Evolutionary conservation across 2,329 filamentous ascomycete genomes (phyloP), one percentile per base, ranked within the genome.

Genomic region (Hypoxylon sp.): DNA sequence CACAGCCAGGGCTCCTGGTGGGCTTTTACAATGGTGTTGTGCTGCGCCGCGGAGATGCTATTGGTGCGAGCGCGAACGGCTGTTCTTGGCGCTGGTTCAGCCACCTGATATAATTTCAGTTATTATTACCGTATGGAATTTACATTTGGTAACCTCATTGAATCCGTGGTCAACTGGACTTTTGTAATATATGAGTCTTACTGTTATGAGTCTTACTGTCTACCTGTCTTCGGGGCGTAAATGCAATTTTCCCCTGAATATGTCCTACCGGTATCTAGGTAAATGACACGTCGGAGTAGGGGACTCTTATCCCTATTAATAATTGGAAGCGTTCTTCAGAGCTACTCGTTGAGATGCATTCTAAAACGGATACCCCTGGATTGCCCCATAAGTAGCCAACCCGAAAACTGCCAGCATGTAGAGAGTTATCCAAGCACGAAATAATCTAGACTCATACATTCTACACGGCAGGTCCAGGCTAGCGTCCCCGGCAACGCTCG

Each of bases 401-500:
- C 19, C 59, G 5, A 56, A 51, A n/a, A 25, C 51, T 1, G 32
- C 27, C 45, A 55, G 8, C 7, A 37, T 23, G 1, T 32, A 51
- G 41, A 61, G 34, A 25, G 21, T 32, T 2, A 58, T 45, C 34
- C 16, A 58, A n/a, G 32, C 54, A 12, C 21, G 27, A n/a, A 63
- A 57, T 14, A 43, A 54, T 19, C 5, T 50, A 16, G 32, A 50
- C 25, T 11, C 12, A 14, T 53, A 54, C 30, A 59, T 54, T 14
- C 27, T 50, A 6, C 23, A 1, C 27, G 4, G 29, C 1, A 63
- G 21, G 8, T 50, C 14, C 19, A 37, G 34, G n/a, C 27, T 19
- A 14, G 19, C 23, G 27, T 41, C 4, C 12, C 14, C 48, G 5
- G 14, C 11, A 6, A 4, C 39, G 1, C 14, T 53, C 9, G 11